Base-by-base conservation (phyloP, 305 asterid genomes). In the Lippia alba region DNA sequence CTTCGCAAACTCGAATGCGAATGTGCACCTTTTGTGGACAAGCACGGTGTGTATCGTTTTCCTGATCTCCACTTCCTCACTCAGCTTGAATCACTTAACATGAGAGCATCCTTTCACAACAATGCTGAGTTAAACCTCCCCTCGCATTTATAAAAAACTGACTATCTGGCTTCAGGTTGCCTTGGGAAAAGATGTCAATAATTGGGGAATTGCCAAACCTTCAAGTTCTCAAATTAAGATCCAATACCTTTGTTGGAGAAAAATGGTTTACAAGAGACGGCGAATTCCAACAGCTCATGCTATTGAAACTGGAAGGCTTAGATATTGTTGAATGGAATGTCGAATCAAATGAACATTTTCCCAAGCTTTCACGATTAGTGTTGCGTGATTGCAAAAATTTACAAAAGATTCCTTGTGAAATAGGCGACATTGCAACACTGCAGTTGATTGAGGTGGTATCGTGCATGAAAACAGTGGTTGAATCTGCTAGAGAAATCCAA, bases 221-320 rank as follows among this genome's bases (percentile, higher is more conserved):
- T 48, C 68, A 65, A 57, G 58, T 75, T 61, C 77, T 79, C 34
- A 71, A 79, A 56, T 45, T 79, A 41, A 30, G 45, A 5, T 39
- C 1, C 71, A 4, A 24, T 1, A 65, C 19, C n/a, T n/a, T n/a
- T n/a, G n/a, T n/a, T 39, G 64, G 56, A 54, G 44, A 36, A 14
- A 30, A 8, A n/a, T 79, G 80, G 80, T 54, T 15, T 4, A 61
- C 66, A 18, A 61, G 6, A 9, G 67, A 58, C 9, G 17, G 30
- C 0, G 74, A 57, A 16, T 75, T 79, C 44, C 62, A 12, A 14
- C 7, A 68, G 18, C 80, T 75, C 56, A 72, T 62, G 40, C 51
- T 62, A 55, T 51, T 71, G 73, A 69, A 68, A 24, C 24, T 79
- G 17, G 10, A 14, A 0, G 0, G 10, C 1, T 6, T 59, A 2